Evolutionary conservation across 2,329 filamentous ascomycete species (phyloP), one percentile per base, ranked within the genome.

Genomic region (Beauveria caledonica): DNA sequence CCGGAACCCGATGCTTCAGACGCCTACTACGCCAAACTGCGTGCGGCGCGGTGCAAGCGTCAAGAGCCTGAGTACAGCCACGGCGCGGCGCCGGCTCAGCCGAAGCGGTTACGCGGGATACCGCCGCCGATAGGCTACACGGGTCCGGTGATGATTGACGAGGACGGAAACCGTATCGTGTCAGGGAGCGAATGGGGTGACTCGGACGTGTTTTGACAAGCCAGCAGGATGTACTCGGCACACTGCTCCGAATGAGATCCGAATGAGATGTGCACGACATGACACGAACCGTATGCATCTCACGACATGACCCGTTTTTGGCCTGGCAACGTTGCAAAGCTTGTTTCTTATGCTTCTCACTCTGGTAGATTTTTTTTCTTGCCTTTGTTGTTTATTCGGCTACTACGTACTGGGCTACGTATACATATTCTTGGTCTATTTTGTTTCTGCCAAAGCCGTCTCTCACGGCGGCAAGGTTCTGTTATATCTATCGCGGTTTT

Each of bases 21-120:
- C 63, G 81, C 85, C 10, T 95, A 96, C 73, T 90, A 90, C 69
- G 88, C 89, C 64, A 91, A 90, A 73, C 77, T 92, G 58, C 83
- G 87, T 61, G 86, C 86, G 36, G 80, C 86, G 6, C 82, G 85
- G 40, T 71, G 80, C 66, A 92, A 91, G 75, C 81, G 87, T 50
- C 79, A 83, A 62, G 78, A 76, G 23, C 78, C 79, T 13, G 82
- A 84, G 52, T 73, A 74, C 36, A 72, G 70, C 7, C 76, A 78
- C 63, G 69, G 71, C n/a, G 68, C 72, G 9, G 68, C 75, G 36
- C 72, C 73, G 54, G 76, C 73, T 66, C 76, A 80, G 63, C 66
- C 74, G 25, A 86, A 86, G 74, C 81, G 83, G 56, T 69, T 76
- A 27, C 78, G 81, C 33, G 83, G 81, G 0, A 70, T 85, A 13